Base-by-base conservation (phyloP, 2,329 filamentous ascomycete species). In the Hypoxylon sp. region DNA sequence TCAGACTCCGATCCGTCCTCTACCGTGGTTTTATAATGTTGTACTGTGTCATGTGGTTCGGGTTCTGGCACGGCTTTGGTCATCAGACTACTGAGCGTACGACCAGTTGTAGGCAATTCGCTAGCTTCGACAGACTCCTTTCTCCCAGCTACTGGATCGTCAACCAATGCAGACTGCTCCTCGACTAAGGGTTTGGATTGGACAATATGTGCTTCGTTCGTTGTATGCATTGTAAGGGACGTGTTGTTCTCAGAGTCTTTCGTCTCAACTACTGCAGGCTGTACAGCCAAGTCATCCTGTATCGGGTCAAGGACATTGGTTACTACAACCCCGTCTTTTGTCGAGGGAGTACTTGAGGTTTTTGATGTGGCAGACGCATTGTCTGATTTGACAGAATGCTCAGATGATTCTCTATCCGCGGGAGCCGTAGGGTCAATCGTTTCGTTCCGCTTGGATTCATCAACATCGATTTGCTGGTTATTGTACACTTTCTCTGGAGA, bases 91-190 rank as follows among this genome's bases (percentile, higher is more conserved):
- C 39, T 59, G 11, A 24, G 20, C 41, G 34, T 15, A 47, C 48
- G 19, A 43, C 56, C 26, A 24, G 11, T 43, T 34, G 50, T 37
- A 48, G 32, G 47, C 11, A 34, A 41, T 53, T 28, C 20, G 47
- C n/a, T 50, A 30, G 39, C 19, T 17, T 50, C 17, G 41, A 48
- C 22, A 28, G 49, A 17, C 7, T 32, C 32, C 28, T 15, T 46
- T 26, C 53, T 22, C 11, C 69, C 65, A 24, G 62, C 37, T 59
- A 70, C 68, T 54, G 41, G 22, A 51, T 72, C 67, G 37, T 51
- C 67, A 47, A 74, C 51, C 19, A 73, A 61, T 17, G 71, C 72
- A 41, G 69, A 62, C 2, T 47, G 67, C 13, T 71, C 70, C 41
- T 72, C 67, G 28, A 68, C 26, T n/a, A 56, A 44, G 41, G 49